Base-by-base conservation (phyloP, 1,284 basidiomycete species). In the Irpex sp. region DNA sequence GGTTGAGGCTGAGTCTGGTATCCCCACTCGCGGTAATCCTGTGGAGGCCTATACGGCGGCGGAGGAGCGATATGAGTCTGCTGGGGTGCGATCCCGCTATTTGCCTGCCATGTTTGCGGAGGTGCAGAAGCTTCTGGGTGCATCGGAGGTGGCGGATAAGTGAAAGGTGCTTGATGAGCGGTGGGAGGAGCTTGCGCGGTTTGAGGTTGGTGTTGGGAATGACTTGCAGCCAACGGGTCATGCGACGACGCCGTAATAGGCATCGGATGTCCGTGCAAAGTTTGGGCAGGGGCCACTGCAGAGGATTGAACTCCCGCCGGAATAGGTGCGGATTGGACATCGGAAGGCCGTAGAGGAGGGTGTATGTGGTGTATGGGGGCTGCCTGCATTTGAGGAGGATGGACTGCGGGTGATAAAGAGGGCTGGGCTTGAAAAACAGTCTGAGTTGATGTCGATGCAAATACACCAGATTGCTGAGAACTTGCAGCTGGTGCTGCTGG, bases 21-120 rank as follows among this genome's bases (percentile, higher is more conserved):
- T 37, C 65, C 74, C 85, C 83, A 86, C 15, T 77, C 69, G 5
- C 67, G 67, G 37, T 68, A 70, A 11, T 84, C 82, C 40, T 84
- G 80, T 6, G 57, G 57, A 56, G 17, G n/a, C 13, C 40, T n/a
- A 13, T 34, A 40, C 13, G 61, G 57, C 48, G 61, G 61, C 7
- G 76, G 72, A 55, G 81, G 78, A 1, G 80, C 74, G 44, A 85
- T 80, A 69, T 89, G 87, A 0, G 86, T 84, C 69, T 88, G 87
- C 63, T 87, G 82, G 4, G 88, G 87, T 0, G 85, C 82, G 54
- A 91, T 87, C 15, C 78, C 81, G 60, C 78, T 81, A 5, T 84
- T 73, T 3, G 80, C 77, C 70, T 89, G 86, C 88, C 88, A 90
- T 26, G 83, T 78, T 63, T 83, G 87, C 15, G 85, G 82, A 5